Base-by-base conservation (phyloP, 1,139 yeast species). In the Pichia sp. region DNA sequence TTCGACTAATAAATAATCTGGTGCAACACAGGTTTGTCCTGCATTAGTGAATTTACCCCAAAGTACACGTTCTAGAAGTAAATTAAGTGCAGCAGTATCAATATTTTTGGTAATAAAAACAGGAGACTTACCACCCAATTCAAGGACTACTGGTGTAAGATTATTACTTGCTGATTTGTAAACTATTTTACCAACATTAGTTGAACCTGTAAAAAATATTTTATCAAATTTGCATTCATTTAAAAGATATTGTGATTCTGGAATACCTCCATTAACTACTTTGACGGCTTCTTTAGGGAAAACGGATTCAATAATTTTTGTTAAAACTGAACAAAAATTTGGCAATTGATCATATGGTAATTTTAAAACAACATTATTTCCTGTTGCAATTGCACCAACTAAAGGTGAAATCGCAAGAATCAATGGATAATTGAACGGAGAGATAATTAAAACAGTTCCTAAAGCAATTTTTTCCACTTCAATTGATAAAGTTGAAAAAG, bases 111-210 rank as follows among this genome's bases (percentile, higher is more conserved):
- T 77, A 9, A 89, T 70, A 55, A 89, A 74, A 1, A 79, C 86
- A 0, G 97, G 97, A 3, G 92, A 83, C 64, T 89, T 89, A n/a
- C 97, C 97, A 45, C 97, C 97, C 44, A 92, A 73, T 67, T 90
- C 97, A 53, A 92, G 73, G 31, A 86, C 68, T 27, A 76, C 76
- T 0, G 97, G 97, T 1, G 96, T 87, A 59, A 90, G 72, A 37
- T 79, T 76, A 66, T 86, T 82, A 7, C 95, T 95, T 0, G 97
- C 97, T 45, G 86, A 86, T 53, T 74, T 71, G 33, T 94, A 86
- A 43, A 90, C 79, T 51, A 87, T 78, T 40, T 76, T 79, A 42
- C 96, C 97, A 29, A 89, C 95, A 18, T 64, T 61, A 28, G 79
- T 76, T 47, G 86, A 82, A 33, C 97, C 97, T 8, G 97, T 90